These are phyloP conservation scores for Erythrobasidium hasegawianum DNA, from an alignment of 1,284 basidiomycete genomes.

Conservation along the genomic window DNA sequence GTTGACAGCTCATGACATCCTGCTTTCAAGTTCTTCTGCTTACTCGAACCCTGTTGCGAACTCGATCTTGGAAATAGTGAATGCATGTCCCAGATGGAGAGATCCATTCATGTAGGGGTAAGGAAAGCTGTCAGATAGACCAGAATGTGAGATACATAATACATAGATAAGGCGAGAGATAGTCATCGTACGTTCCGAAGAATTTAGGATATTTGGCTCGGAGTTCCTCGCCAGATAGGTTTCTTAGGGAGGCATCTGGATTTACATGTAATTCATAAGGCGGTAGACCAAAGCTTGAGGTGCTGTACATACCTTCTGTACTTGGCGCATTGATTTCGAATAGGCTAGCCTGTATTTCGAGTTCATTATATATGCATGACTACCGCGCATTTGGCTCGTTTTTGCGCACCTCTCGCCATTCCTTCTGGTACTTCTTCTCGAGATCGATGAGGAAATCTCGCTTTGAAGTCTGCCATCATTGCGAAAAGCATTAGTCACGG, in stretches of 20 bases:
- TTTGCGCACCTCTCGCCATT: conserved; percentile 70
- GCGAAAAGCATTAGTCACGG: neutral
- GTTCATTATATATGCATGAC: conserved; percentile 34
- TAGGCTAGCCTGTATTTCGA: conserved; percentile 56
- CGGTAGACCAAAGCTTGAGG: neutral
- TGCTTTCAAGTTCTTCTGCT: neutral
- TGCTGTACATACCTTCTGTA: conserved; percentile 11
- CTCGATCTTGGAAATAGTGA: conserved; percentile 98
- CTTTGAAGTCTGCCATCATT: conserved; percentile 64
- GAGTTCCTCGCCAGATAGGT: conserved; percentile 28
- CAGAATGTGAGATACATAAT: neutral
- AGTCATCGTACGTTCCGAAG: conserved; percentile 23
- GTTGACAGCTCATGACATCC: neutral
- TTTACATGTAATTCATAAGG: neutral
- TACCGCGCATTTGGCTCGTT: no score
- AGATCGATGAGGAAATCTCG: conserved; percentile 78
- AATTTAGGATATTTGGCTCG: conserved; percentile 25
- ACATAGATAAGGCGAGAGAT: neutral
- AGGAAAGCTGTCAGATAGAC: neutral
- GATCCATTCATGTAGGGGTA: conserved; percentile 90
- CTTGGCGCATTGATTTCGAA: conserved; percentile 69
- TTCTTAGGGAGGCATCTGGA: conserved; percentile 25
- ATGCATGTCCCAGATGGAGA: conserved; percentile 94
- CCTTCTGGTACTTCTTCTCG: conserved; percentile 76
- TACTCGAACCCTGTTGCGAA: conserved; percentile 88